Base-by-base conservation (phyloP, 805 yeast genomes). In the Saccharomycopsis javanensis region DNA sequence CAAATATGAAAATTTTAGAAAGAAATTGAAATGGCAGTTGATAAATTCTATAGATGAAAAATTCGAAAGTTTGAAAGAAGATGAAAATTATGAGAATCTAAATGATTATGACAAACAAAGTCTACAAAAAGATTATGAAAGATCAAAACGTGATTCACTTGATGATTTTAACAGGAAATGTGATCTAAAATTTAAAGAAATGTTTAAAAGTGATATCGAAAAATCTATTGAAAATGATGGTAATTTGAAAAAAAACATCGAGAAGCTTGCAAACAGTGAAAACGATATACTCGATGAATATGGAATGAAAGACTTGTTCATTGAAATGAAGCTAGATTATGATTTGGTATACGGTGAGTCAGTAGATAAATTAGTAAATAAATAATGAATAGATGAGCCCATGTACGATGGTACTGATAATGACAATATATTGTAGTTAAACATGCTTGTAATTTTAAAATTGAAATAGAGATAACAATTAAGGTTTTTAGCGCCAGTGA, bases 281-380 rank as follows among this genome's bases (percentile, higher is more conserved):
- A 31, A 55, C 11, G 58, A 57, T 25, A 38, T 60, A n/a, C 15
- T 60, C 8, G 61, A 60, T 50, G 62, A 60, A 18, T 60, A 51
- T 25, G 55, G 38, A 16, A 60, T 60, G 62, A 46, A 37, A 35
- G 62, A 60, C 42, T 50, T 60, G 35, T 60, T 55, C 20, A 52
- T 51, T 33, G 62, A 60, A 33, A 33, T 60, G 48, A 57, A 58
- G 10, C 23, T 60, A 31, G 59, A 57, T 46, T 56, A 38, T 42
- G 48, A 48, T 13, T 37, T 50, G 25, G 59, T 55, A 5, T 56
- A 56, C 20, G 54, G 54, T 15, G 46, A 52, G 18, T 8, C 11
- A 4, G 48, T 20, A 42, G 48, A 42, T 23, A 42, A 20, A 16
- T 25, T 42, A 20, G 15, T 42, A 20, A 37, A 37, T 37, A 37